Base-by-base conservation (phyloP, 139 green algal genomes). In the Astrephomene gubernaculifera region DNA sequence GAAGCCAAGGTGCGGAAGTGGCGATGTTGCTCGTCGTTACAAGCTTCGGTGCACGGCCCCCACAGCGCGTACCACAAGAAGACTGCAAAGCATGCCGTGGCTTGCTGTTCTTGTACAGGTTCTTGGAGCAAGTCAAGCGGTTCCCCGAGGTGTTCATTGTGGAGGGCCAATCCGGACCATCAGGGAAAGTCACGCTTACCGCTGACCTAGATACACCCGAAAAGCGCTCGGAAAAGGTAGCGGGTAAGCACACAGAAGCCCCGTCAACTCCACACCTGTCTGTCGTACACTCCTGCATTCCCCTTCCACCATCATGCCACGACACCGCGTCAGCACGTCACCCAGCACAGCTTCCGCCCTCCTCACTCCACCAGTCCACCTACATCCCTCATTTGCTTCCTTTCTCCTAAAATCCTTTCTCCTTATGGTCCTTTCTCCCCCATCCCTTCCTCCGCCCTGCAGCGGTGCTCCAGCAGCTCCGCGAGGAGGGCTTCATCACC, bases 401-500 rank as follows among this genome's bases (percentile, higher is more conserved):
- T 41, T 21, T 29, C 39, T 61, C 25, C 14, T 39, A 25, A 53
- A 33, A 1, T 25, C 25, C 52, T 22, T 10, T 27, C 9, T 25
- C 53, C 36, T 35, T 25, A 22, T 39, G 1, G 12, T 57, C 49
- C 49, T 17, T n/a, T 36, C 70, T 41, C 25, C 35, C 68, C 49
- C 71, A 43, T 22, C 39, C 9, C 21, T 27, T 43, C 49, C 31
- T 39, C 24, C 33, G 2, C 81, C 14, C 79, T 25, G 6, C 79
- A 85, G 82, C 6, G 25, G 89, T 93, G n/a, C 38, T 92, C 44
- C 12, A 79, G 31, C 4, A 21, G 10, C 87, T 97, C n/a, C 68
- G 87, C 14, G 60, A 87, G 10, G 81, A 94, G 45, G 94, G 94
- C 0, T 43, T 96, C 10, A 93, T 99, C 31, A 88, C 71, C 9